Conservation (phyloP, 805 yeast genomes). For the Yarrowia sp. region DNA sequence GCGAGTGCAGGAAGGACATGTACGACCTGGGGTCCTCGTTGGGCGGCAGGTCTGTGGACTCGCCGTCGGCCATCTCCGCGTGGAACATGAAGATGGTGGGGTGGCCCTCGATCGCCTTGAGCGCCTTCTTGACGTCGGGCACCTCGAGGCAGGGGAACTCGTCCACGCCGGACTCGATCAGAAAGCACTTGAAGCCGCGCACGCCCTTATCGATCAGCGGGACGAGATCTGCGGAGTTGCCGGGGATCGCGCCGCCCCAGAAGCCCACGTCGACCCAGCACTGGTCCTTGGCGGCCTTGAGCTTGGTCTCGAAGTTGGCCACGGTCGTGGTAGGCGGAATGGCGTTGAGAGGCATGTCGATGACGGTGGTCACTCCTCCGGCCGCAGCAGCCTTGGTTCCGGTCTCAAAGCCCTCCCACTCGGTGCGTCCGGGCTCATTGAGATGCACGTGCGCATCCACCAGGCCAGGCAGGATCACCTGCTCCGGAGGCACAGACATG, state of each 20-base stretch:
- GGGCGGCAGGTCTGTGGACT: slow-evolving; percentile 29
- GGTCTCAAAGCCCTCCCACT: slow-evolving; percentile 98
- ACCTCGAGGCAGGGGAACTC: slow-evolving; percentile 84
- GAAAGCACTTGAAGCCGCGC: slow-evolving; percentile 88
- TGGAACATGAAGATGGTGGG: slow-evolving; percentile 84
- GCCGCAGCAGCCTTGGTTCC: slow-evolving; percentile 93
- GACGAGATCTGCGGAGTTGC: slow-evolving; percentile 61
- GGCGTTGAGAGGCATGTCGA: slow-evolving; percentile 95
- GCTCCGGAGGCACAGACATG: background rate
- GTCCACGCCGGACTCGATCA: slow-evolving; percentile 94
- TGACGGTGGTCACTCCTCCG: slow-evolving; percentile 94
- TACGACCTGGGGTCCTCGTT: slow-evolving; percentile 58
- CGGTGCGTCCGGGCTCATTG: slow-evolving; percentile 97
- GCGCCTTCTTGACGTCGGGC: slow-evolving; percentile 62
- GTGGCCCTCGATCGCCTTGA: slow-evolving; percentile 58
- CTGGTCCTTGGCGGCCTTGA: slow-evolving; percentile 74
- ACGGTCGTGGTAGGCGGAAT: slow-evolving; percentile 92
- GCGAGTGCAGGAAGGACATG: slow-evolving; percentile 69
- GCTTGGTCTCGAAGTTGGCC: slow-evolving; percentile 67
- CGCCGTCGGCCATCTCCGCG: slow-evolving; percentile 65
- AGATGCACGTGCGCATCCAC: slow-evolving; percentile 93
- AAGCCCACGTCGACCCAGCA: slow-evolving; percentile 93
- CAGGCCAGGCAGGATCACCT: slow-evolving; percentile 76
- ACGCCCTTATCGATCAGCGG: slow-evolving; percentile 86
- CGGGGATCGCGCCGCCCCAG: slow-evolving; percentile 95